These are phyloP conservation scores for Tremella fuciformis DNA, from an alignment of 768 basidiomycete species.

Conservation along the genomic window DNA sequence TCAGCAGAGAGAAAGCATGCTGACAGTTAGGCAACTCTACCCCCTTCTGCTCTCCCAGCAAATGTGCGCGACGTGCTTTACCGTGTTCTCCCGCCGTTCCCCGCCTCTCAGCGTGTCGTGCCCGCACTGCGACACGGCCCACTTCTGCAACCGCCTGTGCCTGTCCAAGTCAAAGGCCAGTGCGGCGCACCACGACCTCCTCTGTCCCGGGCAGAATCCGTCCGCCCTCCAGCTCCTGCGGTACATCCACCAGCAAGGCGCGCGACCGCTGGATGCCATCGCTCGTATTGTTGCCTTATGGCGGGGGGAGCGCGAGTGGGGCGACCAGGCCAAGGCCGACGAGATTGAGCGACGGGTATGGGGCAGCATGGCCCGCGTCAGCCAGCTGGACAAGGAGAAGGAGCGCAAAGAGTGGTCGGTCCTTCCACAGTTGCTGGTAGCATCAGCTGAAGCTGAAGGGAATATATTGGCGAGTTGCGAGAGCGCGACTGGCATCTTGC, in stretches of 20 bases:
- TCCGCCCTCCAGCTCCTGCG: conserved; percentile 62
- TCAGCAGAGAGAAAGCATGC: neutral
- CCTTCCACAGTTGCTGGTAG: neutral
- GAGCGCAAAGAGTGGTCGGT: conserved; percentile 47
- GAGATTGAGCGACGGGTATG: conserved; percentile 56
- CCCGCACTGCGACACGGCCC: conserved; percentile 57
- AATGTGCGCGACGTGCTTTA: conserved; percentile 73
- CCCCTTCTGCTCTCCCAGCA: conserved; percentile 61
- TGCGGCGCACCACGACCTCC: conserved; percentile 62
- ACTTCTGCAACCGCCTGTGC: conserved; percentile 80
- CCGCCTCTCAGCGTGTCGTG: conserved; percentile 59
- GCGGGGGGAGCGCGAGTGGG: conserved; percentile 59
- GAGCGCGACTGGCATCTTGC: conserved; percentile 63
- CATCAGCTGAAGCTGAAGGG: conserved; percentile 24
- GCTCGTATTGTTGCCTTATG: conserved; percentile 65
- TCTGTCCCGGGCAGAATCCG: conserved; percentile 75
- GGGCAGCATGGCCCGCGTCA: conserved; percentile 66
- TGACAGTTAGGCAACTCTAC: conserved; percentile 67
- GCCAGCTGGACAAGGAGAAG: conserved; percentile 64
- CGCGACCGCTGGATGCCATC: conserved; percentile 75
- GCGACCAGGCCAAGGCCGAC: conserved; percentile 54
- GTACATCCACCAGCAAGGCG: conserved; percentile 62
- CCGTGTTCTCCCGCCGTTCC: conserved; percentile 57
- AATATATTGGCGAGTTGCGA: conserved; percentile 22
- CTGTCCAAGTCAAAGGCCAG: conserved; percentile 58